Evolutionary conservation across 2,329 filamentous ascomycete species (phyloP).

Genomic region (Pyrenophora seminiperda): DNA sequence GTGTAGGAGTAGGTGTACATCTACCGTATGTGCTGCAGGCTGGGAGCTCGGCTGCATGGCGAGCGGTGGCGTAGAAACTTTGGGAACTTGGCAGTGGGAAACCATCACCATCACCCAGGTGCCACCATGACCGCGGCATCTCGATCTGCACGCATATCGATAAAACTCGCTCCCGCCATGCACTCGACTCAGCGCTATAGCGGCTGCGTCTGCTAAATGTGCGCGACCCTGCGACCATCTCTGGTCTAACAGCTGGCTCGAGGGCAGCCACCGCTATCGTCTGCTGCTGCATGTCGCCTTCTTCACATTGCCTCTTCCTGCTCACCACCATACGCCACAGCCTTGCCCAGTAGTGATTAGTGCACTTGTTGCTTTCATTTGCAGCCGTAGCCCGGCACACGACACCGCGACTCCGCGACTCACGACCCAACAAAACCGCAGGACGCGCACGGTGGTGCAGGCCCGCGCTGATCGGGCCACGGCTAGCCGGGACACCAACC

Average conservation of each 20-base stretch:
- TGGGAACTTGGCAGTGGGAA: constrained; percentile 17
- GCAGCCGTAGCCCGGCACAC: constrained; percentile 2
- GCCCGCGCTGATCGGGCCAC: constrained; percentile 40
- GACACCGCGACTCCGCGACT: neutral
- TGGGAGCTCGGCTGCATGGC: constrained; percentile 1
- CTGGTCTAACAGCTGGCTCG: neutral
- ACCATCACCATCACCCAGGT: constrained; percentile 14
- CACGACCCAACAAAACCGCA: constrained; percentile 31
- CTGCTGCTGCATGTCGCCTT: neutral
- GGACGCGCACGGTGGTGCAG: constrained; percentile 7
- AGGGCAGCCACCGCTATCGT: neutral
- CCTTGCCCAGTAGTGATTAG: too few species aligned
- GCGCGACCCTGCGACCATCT: too few species aligned
- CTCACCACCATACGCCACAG: too few species aligned
- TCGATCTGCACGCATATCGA: constrained; percentile 17
- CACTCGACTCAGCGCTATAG: neutral
- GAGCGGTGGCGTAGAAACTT: constrained; percentile 5
- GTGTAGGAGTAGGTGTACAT: too few species aligned
- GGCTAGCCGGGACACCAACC: constrained; percentile 25
- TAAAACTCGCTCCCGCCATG: constrained; percentile 15
- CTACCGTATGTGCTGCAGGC: constrained; percentile 2
- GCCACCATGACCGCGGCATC: neutral
- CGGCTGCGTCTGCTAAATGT: too few species aligned
- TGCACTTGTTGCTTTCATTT: too few species aligned
- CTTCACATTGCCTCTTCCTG: neutral